phyloP scores from a whole-genome alignment of 441 rosid genomes.

The Isatis lusitanica region DNA sequence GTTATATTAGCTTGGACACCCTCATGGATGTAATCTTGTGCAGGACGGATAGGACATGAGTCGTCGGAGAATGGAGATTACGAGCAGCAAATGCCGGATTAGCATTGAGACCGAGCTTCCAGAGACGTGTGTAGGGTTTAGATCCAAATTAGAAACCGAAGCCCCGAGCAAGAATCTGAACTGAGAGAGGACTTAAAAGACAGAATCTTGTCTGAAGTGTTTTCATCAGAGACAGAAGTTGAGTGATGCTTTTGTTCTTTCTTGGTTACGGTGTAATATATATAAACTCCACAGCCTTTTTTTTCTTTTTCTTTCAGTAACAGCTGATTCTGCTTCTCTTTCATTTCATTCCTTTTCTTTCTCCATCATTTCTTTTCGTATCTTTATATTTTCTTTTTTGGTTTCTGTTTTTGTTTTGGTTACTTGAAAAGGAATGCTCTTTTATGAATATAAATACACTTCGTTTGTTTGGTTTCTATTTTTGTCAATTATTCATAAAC shows the following conservation, averaged over 20 bases:
- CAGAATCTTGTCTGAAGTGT: conserved; percentile 8
- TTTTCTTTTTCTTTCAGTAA: conserved; percentile 1
- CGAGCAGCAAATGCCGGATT: conserved; percentile 53
- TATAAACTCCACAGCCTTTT: conserved; percentile 24
- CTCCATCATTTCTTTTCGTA: not conserved
- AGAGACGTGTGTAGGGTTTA: conserved; percentile 26
- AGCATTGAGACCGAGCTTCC: conserved; percentile 25
- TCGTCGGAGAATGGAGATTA: conserved; percentile 70
- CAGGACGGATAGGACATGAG: conserved; percentile 63
- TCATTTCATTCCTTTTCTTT: conserved; percentile 9
- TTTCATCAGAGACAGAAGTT: conserved; percentile 23
- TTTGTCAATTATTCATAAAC: not conserved
- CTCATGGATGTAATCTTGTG: conserved; percentile 24
- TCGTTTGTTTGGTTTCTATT: conserved; percentile 22
- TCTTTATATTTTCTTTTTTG: not conserved
- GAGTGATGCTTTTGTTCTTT: conserved; percentile 33
- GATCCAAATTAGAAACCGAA: conserved; percentile 30
- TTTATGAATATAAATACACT: conserved; percentile 10
- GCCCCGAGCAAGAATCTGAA: conserved; percentile 27
- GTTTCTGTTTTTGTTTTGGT: not conserved
- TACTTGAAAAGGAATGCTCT: conserved; percentile 19
- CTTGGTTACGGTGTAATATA: conserved; percentile 30
- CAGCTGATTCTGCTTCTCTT: conserved; percentile 27
- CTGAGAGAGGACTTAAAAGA: conserved; percentile 12
- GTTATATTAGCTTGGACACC: not conserved